Evolutionary conservation across 108 stramenopile genomes (phyloP), one percentile per base, ranked within the genome.

Genomic region (Skeletonema costatum): DNA sequence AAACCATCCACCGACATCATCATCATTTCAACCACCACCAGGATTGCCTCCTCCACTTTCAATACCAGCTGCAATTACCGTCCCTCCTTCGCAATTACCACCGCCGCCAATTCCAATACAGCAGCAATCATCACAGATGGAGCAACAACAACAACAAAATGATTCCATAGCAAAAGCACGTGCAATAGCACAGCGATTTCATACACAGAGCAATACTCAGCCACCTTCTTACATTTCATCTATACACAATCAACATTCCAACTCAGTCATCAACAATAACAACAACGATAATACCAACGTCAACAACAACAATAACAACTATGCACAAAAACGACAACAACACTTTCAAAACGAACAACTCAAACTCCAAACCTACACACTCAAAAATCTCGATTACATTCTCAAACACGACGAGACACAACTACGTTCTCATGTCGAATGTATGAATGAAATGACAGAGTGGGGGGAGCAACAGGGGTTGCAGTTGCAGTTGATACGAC

Each of bases 331-430:
- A 60, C 85, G 87, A 16, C 68, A 61, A 48, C 30, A 36, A 11
- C 51, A 81, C 68, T 73, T 89, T 25, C 80, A 85, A 64, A 69
- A 70, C 11, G 77, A 87, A 74, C 51, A 80, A 60, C 21, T 46
- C 66, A 86, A 84, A 67, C 74, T 88, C 10, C 60, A 82, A 38
- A 56, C 59, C 13, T 85, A 75, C 39, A 41, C 81, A 59, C 64
- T 89, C 42, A 88, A 90, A 62, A 94, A 94, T 72, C 81, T 94
- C 2, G 88, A 92, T 66, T 92, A 90, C 53, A 73, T 94, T 0
- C 84, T 87, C 50, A 71, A 77, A 16, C 73, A 82, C 30, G 87
- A 89, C 59, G 87, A 89, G 60, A 64, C 66, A 35, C 77, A 88
- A 66, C 68, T 88, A 46, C 74, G 78, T 50, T 63, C 64, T 30